Evolutionary conservation across 2,329 filamentous ascomycete species (phyloP), one percentile per base, ranked within the genome.

Genomic region (Fusarium ambrosium): DNA sequence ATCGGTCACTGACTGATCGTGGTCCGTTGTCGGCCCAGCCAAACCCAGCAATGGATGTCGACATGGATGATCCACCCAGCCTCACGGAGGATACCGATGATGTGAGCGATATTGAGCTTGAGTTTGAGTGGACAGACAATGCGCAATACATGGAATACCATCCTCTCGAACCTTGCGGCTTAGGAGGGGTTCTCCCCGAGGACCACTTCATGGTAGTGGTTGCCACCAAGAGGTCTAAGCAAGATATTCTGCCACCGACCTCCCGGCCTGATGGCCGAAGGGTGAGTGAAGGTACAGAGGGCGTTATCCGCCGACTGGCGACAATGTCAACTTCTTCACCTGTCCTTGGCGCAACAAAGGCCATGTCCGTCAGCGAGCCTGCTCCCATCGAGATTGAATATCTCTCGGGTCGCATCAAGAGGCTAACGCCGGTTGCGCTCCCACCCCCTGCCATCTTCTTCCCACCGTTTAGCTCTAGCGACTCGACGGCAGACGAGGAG

Each of bases 201-300:
- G 91, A 92, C 71, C 90, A 92, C 71, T 92, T 92, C 69, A 84
- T 87, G 45, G 82, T 92, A 1, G 83, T 87, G 3, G 89, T 92
- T 3, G 85, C 84, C 3, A 90, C 89, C 0, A 85, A 82, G 45
- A 84, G 88, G 18, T 80, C 84, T 0, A 86, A 82, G 29, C 71
- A 76, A 14, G 79, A 82, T 14, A 48, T 29, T 14, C 18, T 39
- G 3, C 29, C 59, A 7, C 37, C 65, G 18, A 24, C 29, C 2
- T 34, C 20, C 16, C 55, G 8, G 18, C 68, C 61, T 16, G 63
- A 22, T 3, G 60, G 62, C 20, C 64, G 73, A 6, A 71, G n/a
- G 13, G 78, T 78, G 1, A 80, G 79, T 6, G 81, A 82, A 8
- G 81, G 78, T 0, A 83, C 85, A 2, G 83, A 87, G 7, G 78